Evolutionary conservation across 2,329 filamentous ascomycete genomes (phyloP).

Genomic region (Cercospora canescens): DNA sequence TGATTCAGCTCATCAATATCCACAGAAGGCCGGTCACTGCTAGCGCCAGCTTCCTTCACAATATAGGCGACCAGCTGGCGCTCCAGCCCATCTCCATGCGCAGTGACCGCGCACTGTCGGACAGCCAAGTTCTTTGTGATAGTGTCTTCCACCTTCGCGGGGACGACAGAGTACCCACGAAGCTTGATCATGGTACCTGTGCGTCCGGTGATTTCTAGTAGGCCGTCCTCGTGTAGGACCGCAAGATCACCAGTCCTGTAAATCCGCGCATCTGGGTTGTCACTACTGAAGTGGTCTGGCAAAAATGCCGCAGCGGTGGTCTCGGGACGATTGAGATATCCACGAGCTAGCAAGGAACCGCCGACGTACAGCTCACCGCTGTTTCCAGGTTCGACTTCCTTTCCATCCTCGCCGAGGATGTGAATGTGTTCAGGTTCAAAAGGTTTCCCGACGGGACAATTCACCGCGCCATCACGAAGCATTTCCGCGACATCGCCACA

Average conservation of each 20-base stretch:
- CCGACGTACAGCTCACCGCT: conserved; percentile 75
- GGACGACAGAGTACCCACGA: conserved; percentile 75
- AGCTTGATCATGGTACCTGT: conserved; percentile 81
- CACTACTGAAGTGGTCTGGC: conserved; percentile 61
- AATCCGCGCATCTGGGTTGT: conserved; percentile 63
- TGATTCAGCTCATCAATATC: conserved; percentile 71
- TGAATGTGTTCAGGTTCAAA: conserved; percentile 69
- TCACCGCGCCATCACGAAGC: conserved; percentile 59
- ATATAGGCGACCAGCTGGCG: conserved; percentile 76
- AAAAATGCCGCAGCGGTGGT: conserved; percentile 73
- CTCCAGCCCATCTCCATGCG: conserved; percentile 75
- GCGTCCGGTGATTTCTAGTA: conserved; percentile 73
- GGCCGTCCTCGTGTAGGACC: conserved; percentile 64
- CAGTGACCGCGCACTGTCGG: conserved; percentile 68
- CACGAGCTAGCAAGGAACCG: conserved; percentile 70
- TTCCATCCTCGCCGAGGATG: conserved; percentile 68
- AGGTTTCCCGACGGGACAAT: conserved; percentile 73
- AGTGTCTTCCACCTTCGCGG: conserved; percentile 72
- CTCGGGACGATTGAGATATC: conserved; percentile 78
- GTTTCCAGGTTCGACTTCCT: conserved; percentile 61
- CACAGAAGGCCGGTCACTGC: conserved; percentile 59
- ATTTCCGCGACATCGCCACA: conserved; percentile 73
- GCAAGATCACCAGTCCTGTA: conserved; percentile 75
- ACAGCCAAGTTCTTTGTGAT: conserved; percentile 71
- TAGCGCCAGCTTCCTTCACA: conserved; percentile 64